Base-by-base conservation (phyloP, 257 asterid species). In the Striga asiatica region DNA sequence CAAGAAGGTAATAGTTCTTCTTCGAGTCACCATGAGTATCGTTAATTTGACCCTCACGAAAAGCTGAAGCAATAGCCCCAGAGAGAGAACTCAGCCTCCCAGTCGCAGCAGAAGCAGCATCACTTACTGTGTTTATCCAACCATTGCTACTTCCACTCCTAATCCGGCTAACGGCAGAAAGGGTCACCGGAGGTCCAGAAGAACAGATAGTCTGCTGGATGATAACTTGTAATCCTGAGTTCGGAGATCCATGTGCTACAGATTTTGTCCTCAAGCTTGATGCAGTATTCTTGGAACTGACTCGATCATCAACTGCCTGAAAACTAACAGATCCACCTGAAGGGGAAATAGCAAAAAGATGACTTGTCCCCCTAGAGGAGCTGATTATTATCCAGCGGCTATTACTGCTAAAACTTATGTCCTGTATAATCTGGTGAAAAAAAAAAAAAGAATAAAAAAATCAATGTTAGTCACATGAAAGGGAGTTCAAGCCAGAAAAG, bases 331-430 rank as follows among this genome's bases (percentile, higher is more conserved):
- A n/a, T n/a, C 75, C 81, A 18, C 82, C 94, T 0, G 78, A 80
- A 14, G 87, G 88, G 48, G 95, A 82, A 56, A 84, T 76, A 24
- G 85, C 79, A 67, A 87, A 91, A 60, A 91, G 85, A 66, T 91
- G 98, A 69, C 87, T 76, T 46, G 98, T 91, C 59, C 98, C 97
- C 66, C 95, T 79, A 6, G 83, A 82, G 54, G 81, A 63, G 61
- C 79, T 77, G 70, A 77, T 53, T 79, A 77, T 69, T 48, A 77
- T 73, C 79, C 84, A 91, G 43, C 74, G 82, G 68, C 95, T 78
- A 64, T 91, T 94, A 20, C 76, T 71, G 50, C 98, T 91, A 64
- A 91, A 87, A 73, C 97, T 78, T 48, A 91, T 80, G 64, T 91
- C 97, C 66, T 87, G 95, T 73, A 91, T 91, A 66, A 91, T 81